Base-by-base conservation (phyloP, 2,329 filamentous ascomycete genomes). In the Fusarium buxicola region DNA sequence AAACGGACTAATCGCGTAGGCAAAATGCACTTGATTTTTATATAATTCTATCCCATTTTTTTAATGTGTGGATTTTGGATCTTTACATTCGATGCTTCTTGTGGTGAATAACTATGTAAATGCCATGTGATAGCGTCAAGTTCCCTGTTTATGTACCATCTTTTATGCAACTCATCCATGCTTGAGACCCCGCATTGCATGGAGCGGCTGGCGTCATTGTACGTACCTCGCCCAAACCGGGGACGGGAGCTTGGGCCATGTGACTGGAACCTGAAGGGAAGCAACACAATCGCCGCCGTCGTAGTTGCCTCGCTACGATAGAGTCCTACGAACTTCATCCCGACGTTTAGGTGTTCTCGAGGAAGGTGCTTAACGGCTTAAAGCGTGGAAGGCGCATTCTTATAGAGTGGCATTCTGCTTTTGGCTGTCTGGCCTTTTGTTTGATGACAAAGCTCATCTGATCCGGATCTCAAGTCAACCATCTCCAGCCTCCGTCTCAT, bases 1-100 rank as follows among this genome's bases (percentile, higher is more conserved):
- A 54, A 60, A 39, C 53, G 58, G 49, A 71, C 69, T 71, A 71
- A 71, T 71, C 54, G 57, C 60, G 60, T 69, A 71, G 69, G 69
- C 65, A 64, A 65, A 58, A 41, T 61, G 60, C 54, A 59, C 44
- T 58, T 55, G 58, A 65, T 65, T 59, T 52, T 52, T 30, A 21
- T 6, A 21, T 6, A 6, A 21, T 34, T 38, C 21, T 7, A 8
- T 11, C 13, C 41, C n/a, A 25, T 38, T n/a, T 36, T n/a, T 36
- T 28, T 24, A 25, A 5, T 40, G 27, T 8, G 31, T 47, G 44
- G 36, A 12, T 21, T 18, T 15, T 16, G 12, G 15, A 6, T 9
- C 9, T 28, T 10, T 28, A 3, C 28, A 8, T 24, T 13, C 15
- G 24, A 34, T 21, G 31, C n/a, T 27, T 31, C n/a, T 12, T 13